phyloP scores from a whole-genome alignment of 1,284 basidiomycete genomes.

The Ganoderma lingzhi region DNA sequence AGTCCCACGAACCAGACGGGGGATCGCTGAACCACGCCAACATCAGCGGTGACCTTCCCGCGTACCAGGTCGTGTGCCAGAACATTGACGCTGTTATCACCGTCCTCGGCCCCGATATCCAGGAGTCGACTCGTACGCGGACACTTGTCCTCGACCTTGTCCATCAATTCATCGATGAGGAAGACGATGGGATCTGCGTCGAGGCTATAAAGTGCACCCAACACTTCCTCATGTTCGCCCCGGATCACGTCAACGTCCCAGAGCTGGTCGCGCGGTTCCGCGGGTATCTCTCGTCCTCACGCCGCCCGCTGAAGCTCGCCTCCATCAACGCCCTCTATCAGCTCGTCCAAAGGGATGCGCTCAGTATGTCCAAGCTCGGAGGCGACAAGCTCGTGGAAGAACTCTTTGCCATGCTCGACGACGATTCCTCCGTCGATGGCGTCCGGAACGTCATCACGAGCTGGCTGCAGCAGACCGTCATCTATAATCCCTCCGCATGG shows the following conservation, averaged over 20 bases:
- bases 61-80: constrained; percentile 91
- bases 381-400: constrained; percentile 95
- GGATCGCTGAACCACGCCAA: constrained; percentile 88
- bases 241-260: constrained; percentile 83
- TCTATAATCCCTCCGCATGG: constrained; percentile 95
- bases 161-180: constrained; percentile 85
- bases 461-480: constrained; percentile 96
- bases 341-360: constrained; percentile 94
- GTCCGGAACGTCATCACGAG: constrained; percentile 93
- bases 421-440: constrained; percentile 93
- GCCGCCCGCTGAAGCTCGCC: constrained; percentile 89
- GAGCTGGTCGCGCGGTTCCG: constrained; percentile 82
- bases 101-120: constrained; percentile 95
- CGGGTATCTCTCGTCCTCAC: constrained; percentile 78
- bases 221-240: constrained; percentile 96
- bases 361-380: constrained; percentile 91
- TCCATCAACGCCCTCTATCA: constrained; percentile 97
- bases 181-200: constrained; percentile 88
- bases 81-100: constrained; percentile 94
- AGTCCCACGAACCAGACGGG: constrained; percentile 95
- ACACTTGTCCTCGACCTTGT: constrained; percentile 88
- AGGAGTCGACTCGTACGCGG: constrained; percentile 86
- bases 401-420: constrained; percentile 94
- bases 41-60: constrained; percentile 89
- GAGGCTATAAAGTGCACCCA: constrained; percentile 97